Base-by-base conservation (phyloP, 345 rosid species). In the Lagerstroemia speciosa region DNA sequence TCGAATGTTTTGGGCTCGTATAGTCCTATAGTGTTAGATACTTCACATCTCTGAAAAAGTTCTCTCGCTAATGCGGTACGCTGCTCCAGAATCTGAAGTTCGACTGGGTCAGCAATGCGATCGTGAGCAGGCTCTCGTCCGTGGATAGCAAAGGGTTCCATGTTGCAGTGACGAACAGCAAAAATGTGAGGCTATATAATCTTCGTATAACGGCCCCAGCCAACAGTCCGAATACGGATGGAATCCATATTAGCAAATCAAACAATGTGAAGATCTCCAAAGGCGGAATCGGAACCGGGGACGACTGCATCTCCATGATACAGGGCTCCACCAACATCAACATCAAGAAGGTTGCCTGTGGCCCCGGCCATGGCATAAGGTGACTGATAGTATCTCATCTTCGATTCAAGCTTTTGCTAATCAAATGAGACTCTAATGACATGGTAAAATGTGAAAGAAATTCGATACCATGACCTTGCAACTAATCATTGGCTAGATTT, bases 321-420 rank as follows among this genome's bases (percentile, higher is more conserved):
- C 93, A 83, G 30, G 93, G 97, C 16, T 70, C 76, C 73, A 80
- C 70, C 22, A 76, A 84, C 69, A 69, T 86, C 64, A 76, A 48
- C 27, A 66, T 91, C 48, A 77, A 74, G 41, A 80, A 74, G 62
- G 81, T 89, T 8, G 68, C 67, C 0, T 91, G 97, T 30, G 96
- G 96, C 62, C 93, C 96, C 0, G 97, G 97, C 34, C 96, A 91
- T 64, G 97, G 93, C 50, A 71, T 87, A 62, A 86, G 90, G 95
- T 88, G 63, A 15, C 24, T 31, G 1, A 29, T 14, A 17, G 1
- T 10, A 15, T 33, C 53, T 16, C 20, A 27, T 27, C 34, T 19
- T 19, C 22, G 14, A 43, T n/a, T 10, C 7, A 15, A 62, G 11
- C 14, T 11, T 34, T 22, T 29, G 11, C 5, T 16, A 14, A 60